Conservation (phyloP, 257 asterid genomes). For the Pogostemon cablin region DNA sequence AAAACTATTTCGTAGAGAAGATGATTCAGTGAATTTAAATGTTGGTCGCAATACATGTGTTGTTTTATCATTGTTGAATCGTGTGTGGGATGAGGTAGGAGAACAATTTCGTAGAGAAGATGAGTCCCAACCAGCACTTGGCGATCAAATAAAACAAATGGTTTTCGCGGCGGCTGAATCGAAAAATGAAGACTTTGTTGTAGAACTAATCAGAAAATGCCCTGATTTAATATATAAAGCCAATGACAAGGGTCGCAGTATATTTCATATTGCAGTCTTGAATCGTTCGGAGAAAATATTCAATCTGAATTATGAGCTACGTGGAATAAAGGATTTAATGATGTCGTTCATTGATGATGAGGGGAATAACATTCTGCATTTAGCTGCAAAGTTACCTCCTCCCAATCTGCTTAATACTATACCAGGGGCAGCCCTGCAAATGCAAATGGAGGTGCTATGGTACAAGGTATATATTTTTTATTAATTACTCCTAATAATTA, state of each 20-base stretch:
- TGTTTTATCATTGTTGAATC: too few species aligned
- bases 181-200: slow-evolving; percentile 37
- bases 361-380: slow-evolving; percentile 39
- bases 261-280: slow-evolving; percentile 41
- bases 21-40: neutral
- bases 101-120: neutral
- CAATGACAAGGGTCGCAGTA: slow-evolving; percentile 26
- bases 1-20: neutral
- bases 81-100: slow-evolving; percentile 25
- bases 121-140: neutral
- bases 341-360: slow-evolving; percentile 12
- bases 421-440: slow-evolving; percentile 46
- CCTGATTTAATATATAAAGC: slow-evolving; percentile 38
- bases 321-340: slow-evolving; percentile 28
- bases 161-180: slow-evolving; percentile 31
- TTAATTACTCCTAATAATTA: neutral
- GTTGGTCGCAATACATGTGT: neutral
- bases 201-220: slow-evolving; percentile 29
- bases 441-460: slow-evolving; percentile 48
- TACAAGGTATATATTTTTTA: slow-evolving; percentile 33
- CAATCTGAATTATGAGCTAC: slow-evolving; percentile 33
- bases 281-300: slow-evolving; percentile 37
- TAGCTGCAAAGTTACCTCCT: slow-evolving; percentile 36
- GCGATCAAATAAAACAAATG: neutral
- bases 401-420: slow-evolving; percentile 29